Conservation (phyloP, 306 rosid species). For the Pueraria montana region DNA sequence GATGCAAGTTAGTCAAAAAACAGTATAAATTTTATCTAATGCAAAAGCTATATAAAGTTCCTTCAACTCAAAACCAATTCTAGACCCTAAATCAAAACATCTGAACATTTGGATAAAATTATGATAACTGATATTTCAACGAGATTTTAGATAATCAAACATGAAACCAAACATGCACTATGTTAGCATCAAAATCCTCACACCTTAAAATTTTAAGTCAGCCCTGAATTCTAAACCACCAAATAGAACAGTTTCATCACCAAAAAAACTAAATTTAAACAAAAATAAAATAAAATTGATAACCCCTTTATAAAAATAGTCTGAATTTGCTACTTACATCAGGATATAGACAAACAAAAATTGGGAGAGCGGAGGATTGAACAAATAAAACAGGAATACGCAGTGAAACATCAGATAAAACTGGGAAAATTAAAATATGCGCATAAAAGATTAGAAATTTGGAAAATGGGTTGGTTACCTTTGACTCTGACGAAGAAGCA, state of each 20-base stretch:
- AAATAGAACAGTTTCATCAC: slow-evolving; percentile 33
- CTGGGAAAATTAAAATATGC: not conserved
- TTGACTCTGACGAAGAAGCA: slow-evolving; percentile 32
- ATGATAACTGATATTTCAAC: not conserved
- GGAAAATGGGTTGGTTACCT: slow-evolving; percentile 44
- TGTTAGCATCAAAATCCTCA: not conserved
- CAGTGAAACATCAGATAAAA: slow-evolving; percentile 3
- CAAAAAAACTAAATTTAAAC: slow-evolving; percentile 18
- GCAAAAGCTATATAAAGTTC: not conserved
- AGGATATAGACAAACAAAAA: not conserved
- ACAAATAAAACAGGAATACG: slow-evolving; percentile 20
- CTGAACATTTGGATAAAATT: not conserved
- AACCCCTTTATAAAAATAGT: slow-evolving; percentile 1
- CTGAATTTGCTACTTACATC: not conserved
- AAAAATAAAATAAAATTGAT: not conserved
- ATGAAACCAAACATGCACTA: not conserved
- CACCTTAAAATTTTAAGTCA: slow-evolving; percentile 6
- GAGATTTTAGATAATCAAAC: not conserved
- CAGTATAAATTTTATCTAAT: not conserved
- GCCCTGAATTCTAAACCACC: slow-evolving; percentile 24
- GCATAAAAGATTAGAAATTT: not conserved
- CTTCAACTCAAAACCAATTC: not conserved
- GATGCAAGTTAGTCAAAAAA: not conserved
- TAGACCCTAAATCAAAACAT: not conserved
- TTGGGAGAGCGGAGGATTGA: not conserved